Evolutionary conservation across 2,329 filamentous ascomycete species (phyloP).

Genomic region (Hymenoscyphus fraxineus): DNA sequence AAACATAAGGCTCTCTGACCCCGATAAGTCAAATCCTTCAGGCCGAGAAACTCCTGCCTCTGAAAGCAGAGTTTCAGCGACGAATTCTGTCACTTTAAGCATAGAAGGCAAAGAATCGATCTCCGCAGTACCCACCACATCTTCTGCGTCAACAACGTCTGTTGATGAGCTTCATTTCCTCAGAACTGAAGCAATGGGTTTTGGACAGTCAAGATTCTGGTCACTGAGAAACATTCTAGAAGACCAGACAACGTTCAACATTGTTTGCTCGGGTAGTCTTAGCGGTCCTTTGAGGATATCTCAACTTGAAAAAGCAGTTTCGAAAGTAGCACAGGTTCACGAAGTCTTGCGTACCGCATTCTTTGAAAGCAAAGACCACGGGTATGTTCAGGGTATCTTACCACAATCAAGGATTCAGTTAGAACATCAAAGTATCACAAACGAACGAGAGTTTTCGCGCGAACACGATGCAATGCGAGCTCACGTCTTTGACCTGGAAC

Average conservation of each 20-base stretch:
- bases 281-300: not conserved
- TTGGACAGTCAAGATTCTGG: conserved; percentile 10
- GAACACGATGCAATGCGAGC: not conserved
- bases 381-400: not conserved
- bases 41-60: not conserved
- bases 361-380: not conserved
- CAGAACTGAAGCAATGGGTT: conserved; percentile 6
- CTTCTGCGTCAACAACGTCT: not conserved
- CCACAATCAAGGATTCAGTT: not conserved
- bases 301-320: conserved; percentile 9
- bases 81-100: conserved; percentile 1
- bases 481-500: conserved; percentile 2
- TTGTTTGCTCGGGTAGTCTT: not conserved
- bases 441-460: not conserved
- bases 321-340: conserved; percentile 5
- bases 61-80: not conserved
- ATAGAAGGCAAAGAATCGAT: not conserved
- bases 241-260: conserved; percentile 8
- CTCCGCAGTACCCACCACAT: not conserved
- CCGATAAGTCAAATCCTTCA: not conserved
- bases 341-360: conserved; percentile 10
- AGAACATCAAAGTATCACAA: not conserved
- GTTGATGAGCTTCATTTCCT: not conserved
- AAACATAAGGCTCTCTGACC: not conserved
- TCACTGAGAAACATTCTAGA: conserved; percentile 4